phyloP scores from a whole-genome alignment of 495 filamentous ascomycete genomes.

The Daldinia vernicosa region DNA sequence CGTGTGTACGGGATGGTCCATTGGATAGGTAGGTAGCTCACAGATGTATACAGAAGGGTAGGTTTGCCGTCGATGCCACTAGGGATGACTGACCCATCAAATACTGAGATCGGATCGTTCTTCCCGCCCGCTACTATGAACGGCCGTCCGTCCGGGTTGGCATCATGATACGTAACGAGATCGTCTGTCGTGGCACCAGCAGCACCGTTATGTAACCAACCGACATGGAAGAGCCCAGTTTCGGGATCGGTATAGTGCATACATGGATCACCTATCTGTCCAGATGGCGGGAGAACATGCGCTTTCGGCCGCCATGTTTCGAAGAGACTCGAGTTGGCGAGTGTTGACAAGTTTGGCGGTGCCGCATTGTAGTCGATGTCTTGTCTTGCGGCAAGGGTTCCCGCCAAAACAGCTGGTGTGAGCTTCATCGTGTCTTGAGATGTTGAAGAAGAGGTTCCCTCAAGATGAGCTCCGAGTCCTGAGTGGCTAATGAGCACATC shows the following conservation, averaged over 20 bases:
- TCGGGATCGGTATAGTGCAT: conserved; percentile 42
- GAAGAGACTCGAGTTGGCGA: conserved; percentile 34
- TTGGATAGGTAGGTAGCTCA: conserved; percentile 47
- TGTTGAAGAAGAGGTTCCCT: background rate
- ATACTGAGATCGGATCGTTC: conserved; percentile 39
- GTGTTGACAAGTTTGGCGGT: conserved; percentile 39
- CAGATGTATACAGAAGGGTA: conserved; percentile 47
- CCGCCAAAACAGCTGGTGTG: conserved; percentile 24
- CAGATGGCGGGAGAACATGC: conserved; percentile 35
- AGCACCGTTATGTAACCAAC: conserved; percentile 32
- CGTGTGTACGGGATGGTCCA: conserved; percentile 47
- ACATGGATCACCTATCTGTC: conserved; percentile 41
- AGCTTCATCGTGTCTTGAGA: conserved; percentile 35
- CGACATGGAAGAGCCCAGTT: conserved; percentile 41
- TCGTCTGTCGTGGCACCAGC: conserved; percentile 38
- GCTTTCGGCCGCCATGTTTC: conserved; percentile 42
- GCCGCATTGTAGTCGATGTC: conserved; percentile 38
- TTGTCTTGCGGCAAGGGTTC: conserved; percentile 26
- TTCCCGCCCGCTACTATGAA: conserved; percentile 36
- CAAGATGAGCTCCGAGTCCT: background rate
- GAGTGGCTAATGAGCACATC: background rate
- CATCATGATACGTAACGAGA: conserved; percentile 37
- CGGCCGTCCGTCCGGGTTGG: conserved; percentile 29
- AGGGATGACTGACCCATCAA: conserved; percentile 40
- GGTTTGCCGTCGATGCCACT: conserved; percentile 34